A percentile compares a stretch with the other conserved stretches of the same genome.
phyloP scores from a whole-genome alignment of 192 early-diverging fungal genomes.

The Podochytrium sp. region DNA sequence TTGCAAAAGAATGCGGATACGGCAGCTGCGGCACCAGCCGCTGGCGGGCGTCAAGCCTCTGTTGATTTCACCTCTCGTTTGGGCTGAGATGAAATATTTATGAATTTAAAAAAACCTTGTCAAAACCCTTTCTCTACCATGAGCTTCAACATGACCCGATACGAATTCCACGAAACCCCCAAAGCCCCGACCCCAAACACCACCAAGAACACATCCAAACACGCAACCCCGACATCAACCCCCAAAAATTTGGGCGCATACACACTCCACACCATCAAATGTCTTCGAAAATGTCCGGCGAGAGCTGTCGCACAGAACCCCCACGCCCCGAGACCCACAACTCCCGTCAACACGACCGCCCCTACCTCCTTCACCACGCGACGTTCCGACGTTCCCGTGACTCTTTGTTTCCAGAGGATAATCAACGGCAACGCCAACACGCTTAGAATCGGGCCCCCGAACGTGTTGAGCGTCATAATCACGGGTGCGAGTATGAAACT shows the following conservation, averaged over 20 bases:
- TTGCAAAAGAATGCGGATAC: slow-evolving; percentile 4
- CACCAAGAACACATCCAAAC: slow-evolving; percentile 28
- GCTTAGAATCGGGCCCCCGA: slow-evolving; percentile 53
- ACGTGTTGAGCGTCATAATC: slow-evolving; percentile 78
- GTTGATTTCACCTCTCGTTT: slow-evolving; percentile 1
- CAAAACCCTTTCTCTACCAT: slow-evolving; percentile 15
- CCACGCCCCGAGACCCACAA: slow-evolving; percentile 42
- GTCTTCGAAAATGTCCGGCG: slow-evolving; percentile 75
- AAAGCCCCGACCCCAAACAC: slow-evolving; percentile 31
- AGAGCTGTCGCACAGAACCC: slow-evolving; percentile 54
- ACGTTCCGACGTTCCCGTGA: slow-evolving; percentile 43
- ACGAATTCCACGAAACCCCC: slow-evolving; percentile 23
- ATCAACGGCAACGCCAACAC: slow-evolving; percentile 62
- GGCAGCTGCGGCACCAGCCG: not conserved
- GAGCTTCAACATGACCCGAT: not conserved
- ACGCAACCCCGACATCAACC: slow-evolving; percentile 22
- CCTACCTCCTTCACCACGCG: slow-evolving; percentile 46
- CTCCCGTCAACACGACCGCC: slow-evolving; percentile 39
- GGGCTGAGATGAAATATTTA: not conserved
- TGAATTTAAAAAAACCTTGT: not conserved
- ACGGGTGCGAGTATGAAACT: slow-evolving; percentile 72
- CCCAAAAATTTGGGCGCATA: slow-evolving; percentile 90
- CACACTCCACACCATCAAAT: slow-evolving; percentile 98
- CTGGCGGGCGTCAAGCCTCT: not conserved
- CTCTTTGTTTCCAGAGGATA: slow-evolving; percentile 58